Evolutionary conservation across 2,329 filamentous ascomycete genomes (phyloP).

Genomic region (Samsoniella hepiali): DNA sequence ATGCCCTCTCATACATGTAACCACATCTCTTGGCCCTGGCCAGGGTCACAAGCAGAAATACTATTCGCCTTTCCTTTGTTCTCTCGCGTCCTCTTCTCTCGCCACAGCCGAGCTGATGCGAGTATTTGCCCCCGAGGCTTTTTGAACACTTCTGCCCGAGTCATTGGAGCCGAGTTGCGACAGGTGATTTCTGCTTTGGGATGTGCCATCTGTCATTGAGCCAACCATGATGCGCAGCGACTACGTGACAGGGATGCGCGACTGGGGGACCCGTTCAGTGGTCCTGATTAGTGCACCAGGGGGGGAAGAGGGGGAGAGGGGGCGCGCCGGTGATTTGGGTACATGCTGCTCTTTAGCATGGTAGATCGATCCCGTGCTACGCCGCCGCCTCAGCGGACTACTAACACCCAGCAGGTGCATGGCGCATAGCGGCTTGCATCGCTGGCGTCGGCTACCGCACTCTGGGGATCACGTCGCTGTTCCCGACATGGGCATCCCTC

Average conservation of each 20-base stretch:
- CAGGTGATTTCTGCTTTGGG: conserved; percentile 16
- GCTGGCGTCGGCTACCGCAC: conserved; percentile 4
- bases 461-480: neutral
- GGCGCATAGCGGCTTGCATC: conserved; percentile 7
- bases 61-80: neutral
- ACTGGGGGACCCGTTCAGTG: neutral
- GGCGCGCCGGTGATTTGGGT: conserved; percentile 2
- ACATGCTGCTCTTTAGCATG: conserved; percentile 5
- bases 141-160: too few relatives aligned
- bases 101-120: neutral
- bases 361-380: conserved; percentile 19
- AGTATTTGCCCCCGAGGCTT: neutral
- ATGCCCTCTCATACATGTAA: neutral
- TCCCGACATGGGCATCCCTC: neutral
- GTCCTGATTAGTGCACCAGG: neutral
- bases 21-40: neutral
- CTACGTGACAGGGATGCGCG: conserved; percentile 7
- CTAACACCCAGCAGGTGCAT: neutral
- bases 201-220: neutral
- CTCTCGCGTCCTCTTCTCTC: neutral
- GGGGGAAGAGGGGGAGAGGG: neutral
- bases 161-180: neutral
- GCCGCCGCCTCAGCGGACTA: neutral
- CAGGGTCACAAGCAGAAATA: neutral
- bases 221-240: conserved; percentile 16